Base-by-base conservation (phyloP, 805 yeast genomes). In the Pichia exigua region DNA sequence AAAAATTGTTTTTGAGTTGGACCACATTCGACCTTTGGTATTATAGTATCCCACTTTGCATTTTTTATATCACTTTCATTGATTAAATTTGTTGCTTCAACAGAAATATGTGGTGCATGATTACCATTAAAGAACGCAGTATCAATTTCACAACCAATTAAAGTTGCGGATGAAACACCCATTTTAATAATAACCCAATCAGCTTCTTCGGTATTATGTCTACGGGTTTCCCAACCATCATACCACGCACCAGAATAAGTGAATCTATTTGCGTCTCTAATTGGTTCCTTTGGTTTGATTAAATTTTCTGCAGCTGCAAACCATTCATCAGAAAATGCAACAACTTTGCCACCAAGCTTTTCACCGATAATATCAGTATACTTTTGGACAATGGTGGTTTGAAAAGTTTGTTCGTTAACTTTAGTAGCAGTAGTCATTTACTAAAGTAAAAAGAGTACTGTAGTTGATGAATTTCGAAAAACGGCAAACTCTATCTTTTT, bases 211-310 rank as follows among this genome's bases (percentile, higher is more conserved):
- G 80, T 70, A 67, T 92, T 92, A 73, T 92, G 99, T 69, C 99
- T 78, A 65, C 97, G 77, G 13, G 98, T 92, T 69, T 92, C 98
- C 98, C 98, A 92, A 22, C 99, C 99, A 60, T 92, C 99, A 65
- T 88, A 92, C 97, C 97, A 92, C 4, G 96, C 96, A 48, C 98
- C 98, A 3, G 91, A 79, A 54, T 78, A 85, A 2, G 83, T 80
- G 67, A 89, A 91, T 60, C 78, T 76, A 28, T 90, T 85, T 12
- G 86, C 84, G 60, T 89, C 95, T 62, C 95, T 74, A 52, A 88
- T 78, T 2, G 97, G 96, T 3, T 83, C 77, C 45, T 75, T 76
- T 40, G 96, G 91, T 63, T 87, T 83, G 65, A 90, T 82, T 61
- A 92, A 75, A 69, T 92, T 92, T 32, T 76, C 79, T 7, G 98